phyloP scores from a whole-genome alignment of 1,139 yeast species.

The Yamadazyma mexicana region DNA sequence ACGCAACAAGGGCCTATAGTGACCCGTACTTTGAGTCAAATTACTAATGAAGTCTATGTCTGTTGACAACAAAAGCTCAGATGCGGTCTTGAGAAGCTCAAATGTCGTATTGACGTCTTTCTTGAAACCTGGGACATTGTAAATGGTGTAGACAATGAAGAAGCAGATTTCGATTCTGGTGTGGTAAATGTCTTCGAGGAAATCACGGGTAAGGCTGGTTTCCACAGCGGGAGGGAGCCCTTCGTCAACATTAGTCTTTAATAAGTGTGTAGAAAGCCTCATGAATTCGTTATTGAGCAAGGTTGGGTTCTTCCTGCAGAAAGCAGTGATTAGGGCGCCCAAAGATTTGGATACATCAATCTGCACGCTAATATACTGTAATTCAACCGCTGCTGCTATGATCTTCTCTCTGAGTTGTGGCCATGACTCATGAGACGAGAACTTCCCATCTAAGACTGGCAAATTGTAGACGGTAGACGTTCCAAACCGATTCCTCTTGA shows the following conservation, averaged over 20 bases:
- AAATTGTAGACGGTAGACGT: constrained; percentile 59
- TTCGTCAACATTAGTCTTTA: constrained; percentile 53
- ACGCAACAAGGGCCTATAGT: constrained; percentile 62
- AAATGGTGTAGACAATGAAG: constrained; percentile 54
- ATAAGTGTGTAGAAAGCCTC: constrained; percentile 47
- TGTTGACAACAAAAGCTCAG: constrained; percentile 45
- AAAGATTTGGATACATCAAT: constrained; percentile 68
- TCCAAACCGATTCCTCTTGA: constrained; percentile 52
- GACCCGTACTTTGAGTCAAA: constrained; percentile 38
- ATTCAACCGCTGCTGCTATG: constrained; percentile 58
- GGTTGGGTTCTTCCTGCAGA: constrained; percentile 43
- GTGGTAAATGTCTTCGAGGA: constrained; percentile 52
- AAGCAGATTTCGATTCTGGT: constrained; percentile 73
- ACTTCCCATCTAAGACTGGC: constrained; percentile 60
- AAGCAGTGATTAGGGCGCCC: constrained; percentile 75
- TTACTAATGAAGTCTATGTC: constrained; percentile 47
- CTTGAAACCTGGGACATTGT: constrained; percentile 30
- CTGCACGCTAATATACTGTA: constrained; percentile 69
- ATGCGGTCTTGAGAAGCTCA: constrained; percentile 39
- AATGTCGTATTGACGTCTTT: constrained; percentile 33
- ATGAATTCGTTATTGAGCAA: constrained; percentile 36
- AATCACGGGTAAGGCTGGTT: constrained; percentile 34
- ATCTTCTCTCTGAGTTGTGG: constrained; percentile 48
- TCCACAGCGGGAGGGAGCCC: constrained; percentile 25
- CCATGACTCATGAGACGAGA: constrained; percentile 54